A percentile compares a stretch with the other conserved stretches of the same genome.
These are phyloP conservation scores for Prototheca wickerhamii DNA, from an alignment of 163 green algal genomes.

Conservation along the genomic window DNA sequence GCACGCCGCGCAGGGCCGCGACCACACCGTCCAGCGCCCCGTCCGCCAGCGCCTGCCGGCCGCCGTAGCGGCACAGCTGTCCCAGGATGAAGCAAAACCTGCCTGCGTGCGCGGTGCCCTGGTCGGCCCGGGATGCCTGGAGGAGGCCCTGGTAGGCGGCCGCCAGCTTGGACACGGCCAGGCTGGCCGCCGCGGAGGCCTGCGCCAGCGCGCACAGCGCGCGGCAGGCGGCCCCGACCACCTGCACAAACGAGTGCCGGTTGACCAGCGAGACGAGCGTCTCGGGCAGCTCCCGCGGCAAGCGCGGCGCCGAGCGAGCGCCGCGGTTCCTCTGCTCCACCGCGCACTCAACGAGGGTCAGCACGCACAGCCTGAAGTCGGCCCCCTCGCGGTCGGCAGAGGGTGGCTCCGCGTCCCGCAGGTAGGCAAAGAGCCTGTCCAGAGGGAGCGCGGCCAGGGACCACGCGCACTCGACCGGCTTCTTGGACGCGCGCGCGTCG, in stretches of 20 bases:
- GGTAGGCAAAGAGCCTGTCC: no score
- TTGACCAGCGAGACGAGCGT: constrained; percentile 50
- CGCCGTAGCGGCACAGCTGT: constrained; percentile 39
- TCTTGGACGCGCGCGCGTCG: no score
- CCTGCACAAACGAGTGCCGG: constrained; percentile 44
- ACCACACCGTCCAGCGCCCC: neutral
- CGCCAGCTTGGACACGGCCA: constrained; percentile 15
- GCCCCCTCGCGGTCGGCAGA: no score
- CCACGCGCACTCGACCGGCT: no score
- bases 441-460: no score
- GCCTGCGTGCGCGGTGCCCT: neutral
- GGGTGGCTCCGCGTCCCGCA: no score
- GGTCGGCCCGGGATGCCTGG: neutral
- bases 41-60: neutral
- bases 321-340: no score
- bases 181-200: constrained; percentile 12
- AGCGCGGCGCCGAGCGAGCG: no score
- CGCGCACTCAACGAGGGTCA: no score
- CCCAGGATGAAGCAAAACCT: constrained; percentile 60
- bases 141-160: constrained; percentile 19
- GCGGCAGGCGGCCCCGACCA: constrained; percentile 41
- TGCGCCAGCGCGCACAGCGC: constrained; percentile 39
- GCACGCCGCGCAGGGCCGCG: neutral
- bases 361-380: no score
- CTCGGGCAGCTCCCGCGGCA: constrained; percentile 6